A percentile compares a stretch with the other conserved stretches of the same genome.
Evolutionary conservation across 2,329 filamentous ascomycete species (phyloP).

Genomic region (Magnaporthiopsis incrustans): DNA sequence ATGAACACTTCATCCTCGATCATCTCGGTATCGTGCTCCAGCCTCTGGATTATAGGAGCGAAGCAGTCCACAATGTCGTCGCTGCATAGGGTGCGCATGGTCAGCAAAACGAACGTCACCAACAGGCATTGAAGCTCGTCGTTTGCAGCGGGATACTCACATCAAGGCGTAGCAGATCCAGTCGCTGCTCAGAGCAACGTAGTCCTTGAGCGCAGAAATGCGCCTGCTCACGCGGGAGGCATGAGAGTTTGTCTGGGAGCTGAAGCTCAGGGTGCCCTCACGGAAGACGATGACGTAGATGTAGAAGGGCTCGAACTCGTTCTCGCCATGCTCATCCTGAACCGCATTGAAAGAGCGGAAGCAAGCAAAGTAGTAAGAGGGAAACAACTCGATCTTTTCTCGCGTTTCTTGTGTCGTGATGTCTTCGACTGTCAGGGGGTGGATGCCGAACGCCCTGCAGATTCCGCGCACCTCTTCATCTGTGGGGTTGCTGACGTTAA

Average conservation of each 20-base stretch:
- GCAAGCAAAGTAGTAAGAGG: constrained; percentile 95
- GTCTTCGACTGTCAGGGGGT: constrained; percentile 92
- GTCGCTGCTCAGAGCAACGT: constrained; percentile 87
- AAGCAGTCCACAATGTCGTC: constrained; percentile 98
- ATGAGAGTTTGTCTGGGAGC: constrained; percentile 80
- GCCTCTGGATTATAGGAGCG: constrained; percentile 76
- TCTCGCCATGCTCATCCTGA: constrained; percentile 66
- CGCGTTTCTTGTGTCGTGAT: constrained; percentile 92
- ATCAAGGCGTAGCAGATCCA: constrained; percentile 99
- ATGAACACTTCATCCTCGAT: constrained; percentile 97
- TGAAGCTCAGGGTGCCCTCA: constrained; percentile 91
- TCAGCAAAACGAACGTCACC: constrained; percentile 16
- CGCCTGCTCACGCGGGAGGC: constrained; percentile 82
- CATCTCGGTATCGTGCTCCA: constrained; percentile 80
- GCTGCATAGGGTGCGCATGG: constrained; percentile 29
- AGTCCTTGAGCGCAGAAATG: constrained; percentile 89
- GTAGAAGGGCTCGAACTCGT: constrained; percentile 90
- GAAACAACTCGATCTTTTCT: constrained; percentile 97
- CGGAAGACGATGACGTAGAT: constrained; percentile 96
- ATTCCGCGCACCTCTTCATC: constrained; percentile 82
- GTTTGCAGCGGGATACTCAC: constrained; percentile 39
- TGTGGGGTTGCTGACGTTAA: constrained; percentile 85
- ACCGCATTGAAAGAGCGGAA: constrained; percentile 87
- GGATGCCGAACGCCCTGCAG: constrained; percentile 90
- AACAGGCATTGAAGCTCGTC: not conserved